phyloP scores from a whole-genome alignment of 371 early-diverging fungal genomes.

The Lichtheimia corymbifera region DNA sequence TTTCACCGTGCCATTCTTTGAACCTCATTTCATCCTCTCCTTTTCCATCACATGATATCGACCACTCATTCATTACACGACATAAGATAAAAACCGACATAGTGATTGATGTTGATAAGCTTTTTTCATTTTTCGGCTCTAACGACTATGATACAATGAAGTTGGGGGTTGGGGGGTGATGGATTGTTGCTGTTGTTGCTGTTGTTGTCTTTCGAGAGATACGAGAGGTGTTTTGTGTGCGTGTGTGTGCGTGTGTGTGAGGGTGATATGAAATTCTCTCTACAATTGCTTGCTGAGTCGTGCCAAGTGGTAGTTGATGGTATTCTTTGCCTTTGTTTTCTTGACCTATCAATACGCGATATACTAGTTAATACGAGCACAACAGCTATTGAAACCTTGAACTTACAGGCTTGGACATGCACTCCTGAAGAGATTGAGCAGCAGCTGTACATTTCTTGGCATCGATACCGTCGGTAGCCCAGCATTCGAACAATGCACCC shows the following conservation, averaged over 20 bases:
- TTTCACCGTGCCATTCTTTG: too few relatives aligned
- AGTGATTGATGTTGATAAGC: too few relatives aligned
- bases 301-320: slow-evolving; percentile 69
- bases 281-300: slow-evolving; percentile 69
- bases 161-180: too few relatives aligned
- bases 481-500: slow-evolving; percentile 70
- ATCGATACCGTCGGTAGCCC: slow-evolving; percentile 63
- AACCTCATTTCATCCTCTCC: too few relatives aligned
- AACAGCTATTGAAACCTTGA: neutral
- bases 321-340: slow-evolving; percentile 54
- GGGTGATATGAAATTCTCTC: slow-evolving; percentile 9
- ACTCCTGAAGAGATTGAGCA: slow-evolving; percentile 58
- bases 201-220: too few relatives aligned
- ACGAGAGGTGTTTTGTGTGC: neutral
- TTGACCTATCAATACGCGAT: slow-evolving; percentile 34
- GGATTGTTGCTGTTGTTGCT: too few relatives aligned
- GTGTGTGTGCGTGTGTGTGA: neutral
- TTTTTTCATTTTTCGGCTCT: too few relatives aligned
- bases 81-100: too few relatives aligned
- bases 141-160: too few relatives aligned
- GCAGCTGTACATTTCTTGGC: slow-evolving; percentile 58
- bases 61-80: too few relatives aligned
- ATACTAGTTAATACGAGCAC: neutral
- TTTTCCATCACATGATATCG: too few relatives aligned
- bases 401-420: slow-evolving; percentile 67